Evolutionary conservation across 495 filamentous ascomycete species (phyloP).

Genomic region (Hyaloscypha variabilis): DNA sequence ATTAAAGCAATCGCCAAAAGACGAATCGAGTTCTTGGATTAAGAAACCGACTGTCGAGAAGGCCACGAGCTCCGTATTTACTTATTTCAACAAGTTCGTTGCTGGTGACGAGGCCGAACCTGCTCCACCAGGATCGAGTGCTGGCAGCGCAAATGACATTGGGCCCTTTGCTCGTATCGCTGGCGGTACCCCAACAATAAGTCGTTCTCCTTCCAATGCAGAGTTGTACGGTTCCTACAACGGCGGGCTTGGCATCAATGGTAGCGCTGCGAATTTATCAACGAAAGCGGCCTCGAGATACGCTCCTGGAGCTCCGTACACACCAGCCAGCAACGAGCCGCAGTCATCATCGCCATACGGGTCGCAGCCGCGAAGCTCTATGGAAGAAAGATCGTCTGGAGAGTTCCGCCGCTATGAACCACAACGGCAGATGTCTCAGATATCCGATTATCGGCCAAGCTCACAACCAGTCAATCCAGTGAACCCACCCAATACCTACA

Average conservation of each 20-base stretch:
- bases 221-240: slow-evolving; percentile 72
- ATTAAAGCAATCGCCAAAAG: slow-evolving; percentile 80
- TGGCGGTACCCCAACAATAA: slow-evolving; percentile 78
- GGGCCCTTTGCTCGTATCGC: slow-evolving; percentile 84
- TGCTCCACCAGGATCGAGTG: slow-evolving; percentile 57
- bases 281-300: slow-evolving; percentile 61
- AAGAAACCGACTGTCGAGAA: slow-evolving; percentile 94
- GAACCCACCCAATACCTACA: slow-evolving; percentile 12
- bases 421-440: slow-evolving; percentile 43
- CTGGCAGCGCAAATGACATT: slow-evolving; percentile 56
- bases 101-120: slow-evolving; percentile 81
- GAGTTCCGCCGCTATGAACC: slow-evolving; percentile 42
- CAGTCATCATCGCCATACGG: slow-evolving; percentile 41
- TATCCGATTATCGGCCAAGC: slow-evolving; percentile 43
- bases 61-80: slow-evolving; percentile 84
- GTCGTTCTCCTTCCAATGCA: slow-evolving; percentile 72
- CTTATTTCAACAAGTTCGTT: slow-evolving; percentile 92
- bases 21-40: slow-evolving; percentile 73
- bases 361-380: slow-evolving; percentile 47
- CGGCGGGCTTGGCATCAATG: slow-evolving; percentile 25
- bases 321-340: slow-evolving; percentile 34
- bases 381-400: slow-evolving; percentile 43
- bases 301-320: slow-evolving; percentile 50
- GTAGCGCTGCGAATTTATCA: slow-evolving; percentile 4
- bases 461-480: slow-evolving; percentile 23